Conservation (phyloP, 768 basidiomycete species). For the Symmetrospora coprosmae region DNA sequence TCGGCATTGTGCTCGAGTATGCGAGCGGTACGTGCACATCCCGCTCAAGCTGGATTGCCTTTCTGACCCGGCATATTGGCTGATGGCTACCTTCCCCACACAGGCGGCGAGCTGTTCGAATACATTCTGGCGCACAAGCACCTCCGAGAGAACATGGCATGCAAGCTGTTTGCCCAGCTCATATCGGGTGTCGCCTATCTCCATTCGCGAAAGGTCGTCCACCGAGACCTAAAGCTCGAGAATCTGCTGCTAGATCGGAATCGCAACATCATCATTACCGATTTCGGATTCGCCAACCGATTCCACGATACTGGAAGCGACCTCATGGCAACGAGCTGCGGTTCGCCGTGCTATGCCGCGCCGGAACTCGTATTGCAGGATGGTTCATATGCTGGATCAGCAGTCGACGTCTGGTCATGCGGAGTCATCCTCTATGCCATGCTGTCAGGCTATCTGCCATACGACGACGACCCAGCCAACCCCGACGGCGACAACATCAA, state of each 20-base stretch:
- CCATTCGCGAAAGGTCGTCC: slow-evolving; percentile 97
- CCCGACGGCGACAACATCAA: slow-evolving; percentile 99
- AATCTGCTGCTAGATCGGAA: slow-evolving; percentile 92
- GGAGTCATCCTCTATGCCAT: slow-evolving; percentile 93
- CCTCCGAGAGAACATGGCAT: slow-evolving; percentile 82
- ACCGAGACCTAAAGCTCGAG: slow-evolving; percentile 97
- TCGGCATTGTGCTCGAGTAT: slow-evolving; percentile 96
- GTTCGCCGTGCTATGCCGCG: slow-evolving; percentile 93
- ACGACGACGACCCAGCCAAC: slow-evolving; percentile 96
- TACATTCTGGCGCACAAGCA: slow-evolving; percentile 96
- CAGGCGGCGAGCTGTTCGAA: slow-evolving; percentile 84
- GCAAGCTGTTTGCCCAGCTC: slow-evolving; percentile 91
- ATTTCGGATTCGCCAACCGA: slow-evolving; percentile 96
- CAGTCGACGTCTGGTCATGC: slow-evolving; percentile 95
- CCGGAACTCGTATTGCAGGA: slow-evolving; percentile 96
- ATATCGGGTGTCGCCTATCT: slow-evolving; percentile 98
- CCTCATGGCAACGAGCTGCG: slow-evolving; percentile 96
- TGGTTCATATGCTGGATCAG: slow-evolving; percentile 88
- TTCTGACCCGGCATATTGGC: no score
- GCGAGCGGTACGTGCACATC: slow-evolving; percentile 54
- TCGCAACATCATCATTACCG: slow-evolving; percentile 97
- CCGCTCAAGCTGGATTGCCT: no score
- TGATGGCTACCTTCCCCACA: not conserved
- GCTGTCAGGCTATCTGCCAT: slow-evolving; percentile 94
- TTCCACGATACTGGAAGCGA: slow-evolving; percentile 87